A percentile compares a stretch with the other conserved stretches of the same genome.
Conservation (phyloP, 2,329 filamentous ascomycete species). For the Alternaria dauci region DNA sequence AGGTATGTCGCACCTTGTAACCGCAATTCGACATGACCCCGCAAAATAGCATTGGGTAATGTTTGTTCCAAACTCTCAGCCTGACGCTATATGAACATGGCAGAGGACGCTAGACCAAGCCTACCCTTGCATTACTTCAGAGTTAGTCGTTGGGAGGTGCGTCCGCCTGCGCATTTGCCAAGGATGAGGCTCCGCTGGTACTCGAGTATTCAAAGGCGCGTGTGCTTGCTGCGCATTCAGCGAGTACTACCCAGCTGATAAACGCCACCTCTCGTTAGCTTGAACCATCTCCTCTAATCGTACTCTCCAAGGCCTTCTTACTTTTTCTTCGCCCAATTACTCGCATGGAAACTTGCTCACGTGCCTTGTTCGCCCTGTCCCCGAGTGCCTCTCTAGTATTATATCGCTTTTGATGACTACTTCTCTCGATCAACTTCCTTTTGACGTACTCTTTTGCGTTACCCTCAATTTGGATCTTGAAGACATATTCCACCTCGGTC, state of each 20-base stretch:
- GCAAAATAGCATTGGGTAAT: background rate
- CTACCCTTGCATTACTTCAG: background rate
- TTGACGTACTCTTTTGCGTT: constrained; percentile 71
- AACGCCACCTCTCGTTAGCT: background rate
- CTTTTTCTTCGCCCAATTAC: background rate
- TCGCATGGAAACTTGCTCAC: background rate
- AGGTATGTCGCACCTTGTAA: background rate
- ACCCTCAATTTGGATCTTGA: constrained; percentile 63
- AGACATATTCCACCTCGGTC: constrained; percentile 66
- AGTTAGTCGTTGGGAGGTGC: background rate
- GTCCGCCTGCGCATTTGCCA: background rate
- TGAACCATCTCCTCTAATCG: background rate
- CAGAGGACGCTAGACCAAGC: too few relatives aligned
- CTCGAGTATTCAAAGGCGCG: background rate
- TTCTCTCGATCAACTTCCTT: constrained; percentile 62
- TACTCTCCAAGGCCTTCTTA: background rate
- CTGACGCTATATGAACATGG: background rate
- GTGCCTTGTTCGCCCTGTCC: background rate
- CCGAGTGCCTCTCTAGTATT: background rate
- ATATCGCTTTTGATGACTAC: constrained; percentile 34
- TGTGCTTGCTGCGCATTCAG: background rate
- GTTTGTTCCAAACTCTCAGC: background rate
- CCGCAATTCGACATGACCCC: background rate
- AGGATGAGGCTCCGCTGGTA: background rate
- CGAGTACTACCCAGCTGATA: background rate